A percentile compares a stretch with the other conserved stretches of the same genome.
phyloP scores from a whole-genome alignment of 2,329 filamentous ascomycete species.

The Stachybotrys echinatus region DNA sequence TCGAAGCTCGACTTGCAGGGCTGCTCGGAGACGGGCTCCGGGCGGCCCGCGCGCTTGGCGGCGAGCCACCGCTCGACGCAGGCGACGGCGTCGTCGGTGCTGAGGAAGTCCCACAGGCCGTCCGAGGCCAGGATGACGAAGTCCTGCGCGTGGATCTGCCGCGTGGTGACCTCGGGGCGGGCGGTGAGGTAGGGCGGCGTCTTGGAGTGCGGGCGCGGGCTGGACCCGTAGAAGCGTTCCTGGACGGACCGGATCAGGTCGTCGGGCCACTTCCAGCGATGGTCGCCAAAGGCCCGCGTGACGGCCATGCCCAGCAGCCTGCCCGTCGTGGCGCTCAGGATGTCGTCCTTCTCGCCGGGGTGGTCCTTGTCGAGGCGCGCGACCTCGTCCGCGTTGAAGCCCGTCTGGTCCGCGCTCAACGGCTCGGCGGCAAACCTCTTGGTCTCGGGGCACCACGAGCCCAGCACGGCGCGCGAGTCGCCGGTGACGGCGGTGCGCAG shows the following conservation, averaged over 20 bases:
- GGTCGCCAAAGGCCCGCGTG: slow-evolving; percentile 64
- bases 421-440: slow-evolving; percentile 43
- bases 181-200: slow-evolving; percentile 66
- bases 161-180: slow-evolving; percentile 58
- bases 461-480: slow-evolving; percentile 63
- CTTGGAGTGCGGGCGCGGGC: slow-evolving; percentile 34
- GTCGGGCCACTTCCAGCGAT: slow-evolving; percentile 61
- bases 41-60: slow-evolving; percentile 16
- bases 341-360: slow-evolving; percentile 54
- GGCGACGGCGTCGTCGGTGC: slow-evolving; percentile 50
- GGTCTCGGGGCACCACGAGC: slow-evolving; percentile 34
- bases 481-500: slow-evolving; percentile 62
- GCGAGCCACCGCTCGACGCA: slow-evolving; percentile 51
- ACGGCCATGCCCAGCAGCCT: slow-evolving; percentile 57
- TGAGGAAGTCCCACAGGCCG: slow-evolving; percentile 60
- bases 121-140: slow-evolving; percentile 65
- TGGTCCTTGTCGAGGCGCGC: slow-evolving; percentile 50
- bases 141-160: slow-evolving; percentile 38
- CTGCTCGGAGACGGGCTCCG: slow-evolving; percentile 15
- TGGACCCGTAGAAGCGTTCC: slow-evolving; percentile 44
- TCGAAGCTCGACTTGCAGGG: slow-evolving; percentile 1
- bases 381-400: slow-evolving; percentile 55
- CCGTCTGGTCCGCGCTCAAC: slow-evolving; percentile 62
- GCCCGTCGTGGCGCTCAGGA: slow-evolving; percentile 42
- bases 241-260: slow-evolving; percentile 26